Evolutionary conservation across 73 alveolate genomes (phyloP).

Genomic region (Effrenium voratum): DNA sequence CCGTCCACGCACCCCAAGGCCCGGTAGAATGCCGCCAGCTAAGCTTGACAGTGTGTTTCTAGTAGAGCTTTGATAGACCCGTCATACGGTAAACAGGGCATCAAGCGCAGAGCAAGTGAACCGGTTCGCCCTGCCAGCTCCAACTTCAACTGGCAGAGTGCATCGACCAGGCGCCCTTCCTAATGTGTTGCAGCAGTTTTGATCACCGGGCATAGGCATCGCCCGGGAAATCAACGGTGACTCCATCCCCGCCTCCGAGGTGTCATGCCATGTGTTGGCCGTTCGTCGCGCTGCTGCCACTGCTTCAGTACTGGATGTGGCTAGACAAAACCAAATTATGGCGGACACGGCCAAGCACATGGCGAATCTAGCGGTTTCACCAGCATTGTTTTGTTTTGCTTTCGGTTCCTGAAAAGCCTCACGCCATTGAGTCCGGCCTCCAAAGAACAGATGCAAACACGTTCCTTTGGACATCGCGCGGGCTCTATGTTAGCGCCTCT

Average conservation of each 20-base stretch:
- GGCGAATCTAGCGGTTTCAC: too few species aligned
- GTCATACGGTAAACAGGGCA: background rate
- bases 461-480: too few species aligned
- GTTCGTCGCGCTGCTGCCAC: background rate
- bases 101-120: background rate
- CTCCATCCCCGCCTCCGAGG: slow-evolving; percentile 45
- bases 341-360: too few species aligned
- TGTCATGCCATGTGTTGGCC: background rate
- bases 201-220: background rate
- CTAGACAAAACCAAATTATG: too few species aligned
- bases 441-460: too few species aligned
- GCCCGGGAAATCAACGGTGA: slow-evolving; percentile 29
- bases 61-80: background rate
- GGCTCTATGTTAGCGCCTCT: too few species aligned
- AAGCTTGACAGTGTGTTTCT: background rate
- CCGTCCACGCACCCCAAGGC: background rate
- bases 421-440: too few species aligned
- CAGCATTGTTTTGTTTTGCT: too few species aligned
- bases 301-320: background rate
- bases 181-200: background rate
- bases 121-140: background rate
- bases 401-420: too few species aligned
- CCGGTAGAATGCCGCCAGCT: too few species aligned
- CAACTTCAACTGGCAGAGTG: slow-evolving; percentile 40
- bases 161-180: background rate